phyloP scores from a whole-genome alignment of 345 rosid genomes.

The Sisymbrium irio region DNA sequence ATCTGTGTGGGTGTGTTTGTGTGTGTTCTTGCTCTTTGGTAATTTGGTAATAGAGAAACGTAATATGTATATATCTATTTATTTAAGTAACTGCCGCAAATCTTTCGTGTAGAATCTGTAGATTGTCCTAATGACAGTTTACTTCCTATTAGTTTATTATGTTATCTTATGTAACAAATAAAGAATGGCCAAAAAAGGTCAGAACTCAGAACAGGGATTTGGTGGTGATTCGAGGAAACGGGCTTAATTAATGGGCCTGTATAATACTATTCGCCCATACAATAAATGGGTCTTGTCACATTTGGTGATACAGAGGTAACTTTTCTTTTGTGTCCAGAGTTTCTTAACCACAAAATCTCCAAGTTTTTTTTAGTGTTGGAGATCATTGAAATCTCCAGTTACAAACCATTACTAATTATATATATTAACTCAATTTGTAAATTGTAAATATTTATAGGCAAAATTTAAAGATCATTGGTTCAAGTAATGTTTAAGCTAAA shows the following conservation, averaged over 20 bases:
- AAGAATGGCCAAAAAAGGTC: neutral
- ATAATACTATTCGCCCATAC: neutral
- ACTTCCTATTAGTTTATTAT: neutral
- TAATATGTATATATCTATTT: neutral
- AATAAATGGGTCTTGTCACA: neutral
- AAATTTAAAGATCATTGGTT: too few species aligned
- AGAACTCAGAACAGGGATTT: neutral
- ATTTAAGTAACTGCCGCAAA: constrained; percentile 25
- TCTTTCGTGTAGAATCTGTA: constrained; percentile 18
- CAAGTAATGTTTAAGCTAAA: too few species aligned
- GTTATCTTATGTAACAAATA: neutral
- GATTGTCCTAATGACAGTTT: neutral
- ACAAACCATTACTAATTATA: too few species aligned
- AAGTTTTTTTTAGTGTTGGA: neutral
- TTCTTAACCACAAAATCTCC: neutral
- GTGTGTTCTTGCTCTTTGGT: neutral
- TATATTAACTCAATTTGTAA: too few species aligned
- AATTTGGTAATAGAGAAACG: constrained; percentile 13
- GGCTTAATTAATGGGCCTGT: neutral
- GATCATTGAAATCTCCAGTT: too few species aligned
- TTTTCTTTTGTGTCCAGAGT: neutral
- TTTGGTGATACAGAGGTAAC: neutral
- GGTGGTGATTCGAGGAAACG: neutral
- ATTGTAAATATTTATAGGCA: too few species aligned
- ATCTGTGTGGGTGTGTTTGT: too few species aligned